Base-by-base conservation (phyloP, 163 green algal genomes). In the Scenedesmus sp. region DNA sequence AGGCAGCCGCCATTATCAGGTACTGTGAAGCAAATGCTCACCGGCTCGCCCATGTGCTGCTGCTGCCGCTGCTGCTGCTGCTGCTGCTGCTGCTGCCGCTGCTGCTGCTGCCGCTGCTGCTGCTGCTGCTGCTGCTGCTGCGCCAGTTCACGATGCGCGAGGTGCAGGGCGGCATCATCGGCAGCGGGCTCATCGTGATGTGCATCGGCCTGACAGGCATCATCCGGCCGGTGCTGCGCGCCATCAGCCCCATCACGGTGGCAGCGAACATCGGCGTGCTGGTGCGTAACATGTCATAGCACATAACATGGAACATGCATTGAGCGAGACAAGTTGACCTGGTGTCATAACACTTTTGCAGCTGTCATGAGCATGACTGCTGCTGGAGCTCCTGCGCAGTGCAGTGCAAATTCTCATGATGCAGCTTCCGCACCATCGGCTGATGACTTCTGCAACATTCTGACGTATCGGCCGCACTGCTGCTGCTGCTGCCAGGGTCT, bases 121-220 rank as follows among this genome's bases (percentile, higher is more conserved):
- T 82, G 59, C 76, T 60, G 85, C 7, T 91, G 64, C 12, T 12
- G 18, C 74, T 90, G 16, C 82, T 87, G 67, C 88, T 87, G 66
- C 2, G 59, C 87, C 95, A 97, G 95, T 92, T 95, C 84, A 97
- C 96, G 0, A 97, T 97, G 95, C 93, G 93, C 3, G 94, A 95
- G 92, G 84, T 97, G 26, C 94, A 96, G 81, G 90, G 90, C 54
- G 90, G 90, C 62, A 90, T 93, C 59, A 83, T 93, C 23, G 90
- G 90, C 84, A 84, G 56, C 26, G 90, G 90, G 0, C 66, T 93
- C 5, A 93, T 93, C 34, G 90, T 93, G 56, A 74, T 87, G 46
- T 3, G 56, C 56, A 93, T 93, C 46, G 90, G 90, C n/a, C 3
- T 70, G 4, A 87, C 84, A 2, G 90, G 90, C 59, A 82, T 93